Conservation (phyloP, 306 rosid species). For the Canavalia ensiformis region DNA sequence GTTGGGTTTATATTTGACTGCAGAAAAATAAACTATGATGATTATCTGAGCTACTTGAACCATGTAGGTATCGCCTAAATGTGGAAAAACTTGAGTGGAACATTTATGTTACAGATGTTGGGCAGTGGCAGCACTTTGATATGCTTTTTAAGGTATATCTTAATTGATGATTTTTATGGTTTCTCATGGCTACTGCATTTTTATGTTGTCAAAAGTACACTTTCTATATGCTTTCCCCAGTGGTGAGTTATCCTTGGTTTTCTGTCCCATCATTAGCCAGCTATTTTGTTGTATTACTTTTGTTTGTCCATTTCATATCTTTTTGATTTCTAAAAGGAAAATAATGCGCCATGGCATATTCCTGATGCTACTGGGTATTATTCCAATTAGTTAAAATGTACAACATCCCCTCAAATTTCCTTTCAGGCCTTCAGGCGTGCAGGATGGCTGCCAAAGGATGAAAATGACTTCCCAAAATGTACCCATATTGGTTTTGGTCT, state of each 20-base stretch:
- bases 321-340: background rate
- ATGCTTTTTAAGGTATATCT: slow-evolving; percentile 82
- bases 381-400: slow-evolving; percentile 28
- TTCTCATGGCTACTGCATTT: background rate
- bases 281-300: background rate
- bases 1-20: background rate
- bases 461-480: slow-evolving; percentile 63
- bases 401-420: slow-evolving; percentile 25
- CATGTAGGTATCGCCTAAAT: slow-evolving; percentile 81
- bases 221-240: slow-evolving; percentile 24
- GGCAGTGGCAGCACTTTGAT: slow-evolving; percentile 85
- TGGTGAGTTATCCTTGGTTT: slow-evolving; percentile 1
- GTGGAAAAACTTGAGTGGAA: slow-evolving; percentile 92
- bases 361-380: slow-evolving; percentile 2
- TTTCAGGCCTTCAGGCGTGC: slow-evolving; percentile 86
- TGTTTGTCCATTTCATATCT: background rate
- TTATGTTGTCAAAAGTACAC: slow-evolving; percentile 3
- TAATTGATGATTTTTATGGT: slow-evolving; percentile 8
- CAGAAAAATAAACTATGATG: background rate
- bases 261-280: background rate
- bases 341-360: background rate
- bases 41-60: slow-evolving; percentile 42
- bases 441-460: slow-evolving; percentile 84
- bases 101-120: slow-evolving; percentile 85
- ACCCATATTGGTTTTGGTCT: slow-evolving; percentile 93